phyloP scores from a whole-genome alignment of 2,329 filamentous ascomycete genomes.

The Fusarium buharicum region DNA sequence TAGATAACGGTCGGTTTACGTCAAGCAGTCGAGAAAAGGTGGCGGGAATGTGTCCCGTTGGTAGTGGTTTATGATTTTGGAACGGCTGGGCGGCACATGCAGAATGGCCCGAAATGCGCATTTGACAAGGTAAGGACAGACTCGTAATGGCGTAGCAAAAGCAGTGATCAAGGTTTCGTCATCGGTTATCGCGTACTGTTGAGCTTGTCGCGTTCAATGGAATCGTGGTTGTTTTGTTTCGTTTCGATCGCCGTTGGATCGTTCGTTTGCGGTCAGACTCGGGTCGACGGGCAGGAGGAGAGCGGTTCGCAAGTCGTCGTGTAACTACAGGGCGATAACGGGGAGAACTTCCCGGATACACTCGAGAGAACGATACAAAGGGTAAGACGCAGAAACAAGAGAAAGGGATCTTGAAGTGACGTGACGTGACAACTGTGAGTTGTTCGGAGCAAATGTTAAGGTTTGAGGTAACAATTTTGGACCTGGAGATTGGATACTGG shows the following conservation, averaged over 20 bases:
- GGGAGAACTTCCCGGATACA: background rate
- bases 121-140: conserved; percentile 22
- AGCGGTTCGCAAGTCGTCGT: conserved; percentile 13
- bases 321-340: conserved; percentile 1
- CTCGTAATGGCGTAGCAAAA: conserved; percentile 6
- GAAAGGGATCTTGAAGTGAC: conserved; percentile 17
- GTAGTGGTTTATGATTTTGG: conserved; percentile 35
- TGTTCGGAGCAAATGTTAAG: conserved; percentile 37
- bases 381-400: conserved; percentile 17
- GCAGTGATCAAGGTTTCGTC: background rate
- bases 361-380: conserved; percentile 13
- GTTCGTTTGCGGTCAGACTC: conserved; percentile 32
- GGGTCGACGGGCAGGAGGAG: background rate
- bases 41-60: conserved; percentile 34
- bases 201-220: conserved; percentile 2
- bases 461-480: conserved; percentile 42
- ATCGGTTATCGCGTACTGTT: conserved; percentile 11
- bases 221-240: conserved; percentile 30
- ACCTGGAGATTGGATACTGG: conserved; percentile 34
- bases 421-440: conserved; percentile 36
- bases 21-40: conserved; percentile 18
- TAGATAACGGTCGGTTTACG: conserved; percentile 7
- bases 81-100: conserved; percentile 37
- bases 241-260: conserved; percentile 18
- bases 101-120: conserved; percentile 24